Percentiles rank a stretch among this genome's conserved stretches.
Evolutionary conservation across 371 early-diverging fungal species (phyloP).

Genomic region (Rhizopus stolonifer): DNA sequence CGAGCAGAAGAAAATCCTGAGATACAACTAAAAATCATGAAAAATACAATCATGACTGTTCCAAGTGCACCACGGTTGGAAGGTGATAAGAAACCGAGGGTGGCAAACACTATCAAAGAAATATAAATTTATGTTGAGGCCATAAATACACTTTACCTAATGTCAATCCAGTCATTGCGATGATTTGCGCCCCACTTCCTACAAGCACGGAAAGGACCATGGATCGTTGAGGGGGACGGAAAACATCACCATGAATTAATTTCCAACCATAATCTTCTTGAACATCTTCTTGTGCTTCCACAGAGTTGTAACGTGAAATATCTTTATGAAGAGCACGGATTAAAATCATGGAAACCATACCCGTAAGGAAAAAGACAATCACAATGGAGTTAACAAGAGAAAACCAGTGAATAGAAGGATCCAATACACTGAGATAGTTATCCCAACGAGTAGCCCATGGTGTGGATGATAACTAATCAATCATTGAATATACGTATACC

Average conservation of each 20-base stretch:
- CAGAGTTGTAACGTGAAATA: slow-evolving; percentile 73
- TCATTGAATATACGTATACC: not conserved
- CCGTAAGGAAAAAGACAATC: slow-evolving; percentile 83
- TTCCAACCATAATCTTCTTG: slow-evolving; percentile 94
- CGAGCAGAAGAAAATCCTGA: slow-evolving; percentile 90
- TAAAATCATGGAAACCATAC: slow-evolving; percentile 85
- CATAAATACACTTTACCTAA: slow-evolving; percentile 31
- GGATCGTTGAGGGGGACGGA: slow-evolving; percentile 78
- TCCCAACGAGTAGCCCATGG: slow-evolving; percentile 97
- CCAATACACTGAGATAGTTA: slow-evolving; percentile 77
- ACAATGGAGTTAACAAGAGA: slow-evolving; percentile 85
- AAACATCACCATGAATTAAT: slow-evolving; percentile 92
- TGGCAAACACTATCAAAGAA: slow-evolving; percentile 73
- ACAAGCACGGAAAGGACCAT: slow-evolving; percentile 85
- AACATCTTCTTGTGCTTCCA: slow-evolving; percentile 79
- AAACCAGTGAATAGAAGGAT: slow-evolving; percentile 84
- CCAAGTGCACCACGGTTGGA: slow-evolving; percentile 91
- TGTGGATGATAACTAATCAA: slow-evolving; percentile 50
- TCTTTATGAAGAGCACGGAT: slow-evolving; percentile 87
- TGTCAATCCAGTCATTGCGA: slow-evolving; percentile 82
- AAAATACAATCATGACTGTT: slow-evolving; percentile 88
- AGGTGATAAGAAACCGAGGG: slow-evolving; percentile 95
- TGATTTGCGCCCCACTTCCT: slow-evolving; percentile 90
- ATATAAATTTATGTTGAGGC: not conserved
- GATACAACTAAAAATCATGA: slow-evolving; percentile 81